Conservation (phyloP, 768 basidiomycete genomes). For the Rhodotorula paludigena region DNA sequence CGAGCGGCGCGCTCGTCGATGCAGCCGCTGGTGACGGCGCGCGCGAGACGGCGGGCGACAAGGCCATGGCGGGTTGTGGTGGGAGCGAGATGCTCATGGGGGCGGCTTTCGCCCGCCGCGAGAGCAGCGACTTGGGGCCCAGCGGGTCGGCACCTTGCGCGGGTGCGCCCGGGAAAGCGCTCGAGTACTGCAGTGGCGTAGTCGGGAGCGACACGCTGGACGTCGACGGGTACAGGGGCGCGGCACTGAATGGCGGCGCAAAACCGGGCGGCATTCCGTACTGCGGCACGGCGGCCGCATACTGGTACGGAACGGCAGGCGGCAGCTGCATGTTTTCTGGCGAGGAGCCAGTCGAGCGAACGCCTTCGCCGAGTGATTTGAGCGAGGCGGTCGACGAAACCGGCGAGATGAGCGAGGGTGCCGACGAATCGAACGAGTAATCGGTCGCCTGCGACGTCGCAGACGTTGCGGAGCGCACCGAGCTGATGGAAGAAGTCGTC, state of each 20-base stretch:
- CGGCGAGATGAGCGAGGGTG: conserved; percentile 19
- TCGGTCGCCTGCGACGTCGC: conserved; percentile 6
- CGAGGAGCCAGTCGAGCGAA: not conserved
- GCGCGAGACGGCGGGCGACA: conserved; percentile 5
- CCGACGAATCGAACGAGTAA: conserved; percentile 20
- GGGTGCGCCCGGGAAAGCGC: not conserved
- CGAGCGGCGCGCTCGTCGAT: conserved; percentile 15
- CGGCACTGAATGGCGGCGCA: not conserved
- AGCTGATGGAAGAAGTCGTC: conserved; percentile 4
- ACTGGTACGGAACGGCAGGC: conserved; percentile 7
- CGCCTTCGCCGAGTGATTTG: not conserved
- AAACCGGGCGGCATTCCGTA: not conserved
- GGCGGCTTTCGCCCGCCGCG: conserved; percentile 14
- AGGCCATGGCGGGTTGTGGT: not conserved
- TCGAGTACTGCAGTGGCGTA: not conserved
- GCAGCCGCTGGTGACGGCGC: not conserved
- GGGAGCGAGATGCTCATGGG: conserved; percentile 17
- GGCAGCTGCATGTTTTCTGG: not conserved
- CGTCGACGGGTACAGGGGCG: not conserved
- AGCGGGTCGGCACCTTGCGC: not conserved
- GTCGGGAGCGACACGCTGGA: not conserved
- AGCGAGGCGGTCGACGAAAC: conserved; percentile 13
- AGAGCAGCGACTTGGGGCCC: not conserved
- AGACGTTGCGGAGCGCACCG: conserved; percentile 1
- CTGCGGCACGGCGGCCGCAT: not conserved